A percentile compares a stretch with the other conserved stretches of the same genome.
These are phyloP conservation scores for Trapa bicornis DNA, from an alignment of 345 rosid species.

Conservation along the genomic window DNA sequence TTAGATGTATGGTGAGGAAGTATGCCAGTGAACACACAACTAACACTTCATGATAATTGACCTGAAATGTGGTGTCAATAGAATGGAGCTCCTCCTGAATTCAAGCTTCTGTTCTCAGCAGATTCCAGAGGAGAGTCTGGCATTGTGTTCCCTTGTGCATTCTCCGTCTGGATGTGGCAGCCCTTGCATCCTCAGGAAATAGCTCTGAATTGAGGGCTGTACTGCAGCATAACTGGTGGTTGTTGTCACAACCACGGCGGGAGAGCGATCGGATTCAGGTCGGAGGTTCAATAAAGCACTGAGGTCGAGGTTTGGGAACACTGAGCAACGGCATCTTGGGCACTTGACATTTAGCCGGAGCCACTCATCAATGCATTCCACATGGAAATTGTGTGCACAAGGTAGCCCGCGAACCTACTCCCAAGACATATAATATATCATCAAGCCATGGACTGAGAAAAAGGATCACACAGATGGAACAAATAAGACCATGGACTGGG, in stretches of 20 bases:
- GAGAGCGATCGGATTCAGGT: conserved; percentile 50
- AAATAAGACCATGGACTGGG: background rate
- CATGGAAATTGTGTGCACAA: conserved; percentile 97
- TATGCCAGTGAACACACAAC: background rate
- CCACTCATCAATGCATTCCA: conserved; percentile 95
- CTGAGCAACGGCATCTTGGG: conserved; percentile 90
- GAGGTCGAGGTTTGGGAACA: conserved; percentile 93
- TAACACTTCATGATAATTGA: background rate
- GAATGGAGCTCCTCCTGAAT: background rate
- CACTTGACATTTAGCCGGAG: conserved; percentile 88
- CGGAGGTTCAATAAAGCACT: conserved; percentile 80
- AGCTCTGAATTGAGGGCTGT: conserved; percentile 69
- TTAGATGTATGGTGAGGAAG: too few relatives aligned
- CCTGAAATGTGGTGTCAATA: background rate
- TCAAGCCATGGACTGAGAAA: background rate
- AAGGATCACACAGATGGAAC: background rate
- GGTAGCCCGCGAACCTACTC: conserved; percentile 94
- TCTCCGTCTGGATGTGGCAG: conserved; percentile 41
- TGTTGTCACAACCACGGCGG: conserved; percentile 29
- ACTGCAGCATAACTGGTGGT: conserved; percentile 34
- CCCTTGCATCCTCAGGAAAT: conserved; percentile 58
- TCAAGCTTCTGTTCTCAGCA: conserved; percentile 25
- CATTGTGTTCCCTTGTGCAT: conserved; percentile 16
- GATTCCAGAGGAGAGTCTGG: conserved; percentile 22
- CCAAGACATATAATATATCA: background rate